phyloP scores from a whole-genome alignment of 805 yeast species.

The Kodamaea kaohsiungensis region DNA sequence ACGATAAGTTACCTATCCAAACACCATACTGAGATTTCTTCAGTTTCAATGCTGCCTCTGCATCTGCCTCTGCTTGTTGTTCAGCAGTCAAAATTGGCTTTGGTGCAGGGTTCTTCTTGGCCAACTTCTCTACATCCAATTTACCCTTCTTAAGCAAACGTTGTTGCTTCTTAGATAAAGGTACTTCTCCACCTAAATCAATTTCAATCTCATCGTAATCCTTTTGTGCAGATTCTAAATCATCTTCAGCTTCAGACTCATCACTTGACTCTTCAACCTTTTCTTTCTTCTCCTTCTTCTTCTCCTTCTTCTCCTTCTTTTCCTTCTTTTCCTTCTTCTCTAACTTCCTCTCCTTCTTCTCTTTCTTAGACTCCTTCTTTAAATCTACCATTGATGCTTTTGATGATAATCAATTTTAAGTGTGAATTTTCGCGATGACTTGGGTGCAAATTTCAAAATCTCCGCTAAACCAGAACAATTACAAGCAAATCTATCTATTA shows the following conservation, averaged over 20 bases:
- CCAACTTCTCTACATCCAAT: constrained; percentile 60
- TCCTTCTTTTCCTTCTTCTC: constrained; percentile 37
- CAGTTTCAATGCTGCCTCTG: constrained; percentile 27
- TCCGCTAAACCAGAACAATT: neutral
- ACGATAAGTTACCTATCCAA: constrained; percentile 93
- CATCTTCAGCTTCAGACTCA: constrained; percentile 11
- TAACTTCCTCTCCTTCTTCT: constrained; percentile 25
- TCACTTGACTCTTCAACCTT: constrained; percentile 13
- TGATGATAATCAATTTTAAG: neutral
- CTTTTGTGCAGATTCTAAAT: constrained; percentile 27
- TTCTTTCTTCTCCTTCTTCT: constrained; percentile 10
- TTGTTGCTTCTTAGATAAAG: constrained; percentile 88
- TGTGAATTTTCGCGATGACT: constrained; percentile 7
- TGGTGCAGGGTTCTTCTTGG: constrained; percentile 37
- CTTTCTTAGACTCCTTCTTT: constrained; percentile 10
- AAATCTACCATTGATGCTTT: neutral
- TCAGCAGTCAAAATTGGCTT: constrained; percentile 38
- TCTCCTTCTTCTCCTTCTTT: constrained; percentile 34
- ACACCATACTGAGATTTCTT: constrained; percentile 66
- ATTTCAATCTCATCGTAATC: constrained; percentile 67
- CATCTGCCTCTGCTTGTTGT: constrained; percentile 28
- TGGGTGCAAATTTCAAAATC: neutral
- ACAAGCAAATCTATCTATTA: too few relatives aligned
- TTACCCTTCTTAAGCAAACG: constrained; percentile 66
- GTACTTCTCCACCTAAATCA: constrained; percentile 68